Evolutionary conservation across 306 rosid species (phyloP), one percentile per base, ranked within the genome.

Genomic region (Lablab purpureus): DNA sequence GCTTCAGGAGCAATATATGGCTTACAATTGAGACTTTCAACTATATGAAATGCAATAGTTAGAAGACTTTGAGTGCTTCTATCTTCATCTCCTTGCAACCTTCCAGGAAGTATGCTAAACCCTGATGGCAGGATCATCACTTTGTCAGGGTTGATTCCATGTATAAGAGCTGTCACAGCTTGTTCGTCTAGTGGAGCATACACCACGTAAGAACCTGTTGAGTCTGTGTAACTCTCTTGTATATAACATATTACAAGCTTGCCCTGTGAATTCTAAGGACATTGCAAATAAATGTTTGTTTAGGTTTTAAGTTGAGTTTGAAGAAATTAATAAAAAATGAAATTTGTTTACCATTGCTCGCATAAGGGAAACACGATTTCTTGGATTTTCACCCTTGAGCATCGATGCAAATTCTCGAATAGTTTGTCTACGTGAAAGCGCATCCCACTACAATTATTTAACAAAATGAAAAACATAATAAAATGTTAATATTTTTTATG

Each of bases 171-270:
- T 1, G 66, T 4, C 45, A 88, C 1, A 2, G 94, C 73, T 0
- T 0, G 1, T 3, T 14, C 46, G 7, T 87, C 91, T 3, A 89
- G n/a, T 0, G 98, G 92, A 1, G 93, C 87, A 72, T 81, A 88
- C 6, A 86, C 55, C 22, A 91, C 84, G 32, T 91, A 91, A 0
- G 89, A 86, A 11, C 78, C 85, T 5, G 82, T 55, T 15, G 76
- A 2, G 78, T 87, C 88, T 8, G 81, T 84, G 78, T 71, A 73
- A 65, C 93, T 88, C 81, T 85, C 87, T 80, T 93, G 98, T 15
- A 89, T 19, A 64, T 85, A 89, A 23, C 52, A 32, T 3, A 80
- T 67, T 4, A 34, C 87, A 15, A 67, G 25, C 81, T 75, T 54
- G 27, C 36, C 85, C 43, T 59, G 10, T 7, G 84, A n/a, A 15